Conservation (phyloP, 176 grass and related monocot genomes). For the Stipa capillata region DNA sequence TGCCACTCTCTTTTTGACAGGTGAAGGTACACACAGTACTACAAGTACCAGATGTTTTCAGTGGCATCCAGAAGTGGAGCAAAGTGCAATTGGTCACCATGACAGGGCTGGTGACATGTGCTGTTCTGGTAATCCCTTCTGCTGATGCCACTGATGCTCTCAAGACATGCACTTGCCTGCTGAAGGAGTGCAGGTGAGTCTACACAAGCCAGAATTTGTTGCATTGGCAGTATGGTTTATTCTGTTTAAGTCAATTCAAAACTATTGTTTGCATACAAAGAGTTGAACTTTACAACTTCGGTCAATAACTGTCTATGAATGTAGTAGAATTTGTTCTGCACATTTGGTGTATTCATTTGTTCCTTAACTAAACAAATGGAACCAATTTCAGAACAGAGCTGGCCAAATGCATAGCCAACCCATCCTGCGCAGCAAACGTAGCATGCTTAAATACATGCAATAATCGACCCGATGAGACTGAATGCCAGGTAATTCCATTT, state of each 20-base stretch:
- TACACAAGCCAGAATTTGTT: neutral
- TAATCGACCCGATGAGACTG: slow-evolving; percentile 86
- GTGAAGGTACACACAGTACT: slow-evolving; percentile 6
- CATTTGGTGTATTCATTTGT: neutral
- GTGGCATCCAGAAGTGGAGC: slow-evolving; percentile 36
- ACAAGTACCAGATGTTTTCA: slow-evolving; percentile 17
- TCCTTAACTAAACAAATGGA: neutral
- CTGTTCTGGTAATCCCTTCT: slow-evolving; percentile 58
- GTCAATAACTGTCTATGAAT: no score
- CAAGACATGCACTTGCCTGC: slow-evolving; percentile 93
- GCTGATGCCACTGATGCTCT: slow-evolving; percentile 72
- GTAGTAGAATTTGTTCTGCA: neutral
- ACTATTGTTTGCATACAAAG: neutral
- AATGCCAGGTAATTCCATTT: slow-evolving; percentile 75
- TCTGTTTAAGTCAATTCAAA: neutral
- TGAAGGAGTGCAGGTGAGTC: slow-evolving; percentile 89
- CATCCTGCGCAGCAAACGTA: slow-evolving; percentile 89
- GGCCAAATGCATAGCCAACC: slow-evolving; percentile 92
- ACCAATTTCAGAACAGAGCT: slow-evolving; percentile 61
- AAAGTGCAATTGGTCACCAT: slow-evolving; percentile 39
- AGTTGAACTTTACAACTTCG: no score
- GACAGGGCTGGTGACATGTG: slow-evolving; percentile 54
- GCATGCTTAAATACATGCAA: slow-evolving; percentile 97
- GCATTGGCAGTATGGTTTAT: neutral
- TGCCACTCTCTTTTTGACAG: slow-evolving; percentile 21